These are phyloP conservation scores for Penicillium corylophilum DNA, from an alignment of 2,329 filamentous ascomycete genomes.

Conservation along the genomic window DNA sequence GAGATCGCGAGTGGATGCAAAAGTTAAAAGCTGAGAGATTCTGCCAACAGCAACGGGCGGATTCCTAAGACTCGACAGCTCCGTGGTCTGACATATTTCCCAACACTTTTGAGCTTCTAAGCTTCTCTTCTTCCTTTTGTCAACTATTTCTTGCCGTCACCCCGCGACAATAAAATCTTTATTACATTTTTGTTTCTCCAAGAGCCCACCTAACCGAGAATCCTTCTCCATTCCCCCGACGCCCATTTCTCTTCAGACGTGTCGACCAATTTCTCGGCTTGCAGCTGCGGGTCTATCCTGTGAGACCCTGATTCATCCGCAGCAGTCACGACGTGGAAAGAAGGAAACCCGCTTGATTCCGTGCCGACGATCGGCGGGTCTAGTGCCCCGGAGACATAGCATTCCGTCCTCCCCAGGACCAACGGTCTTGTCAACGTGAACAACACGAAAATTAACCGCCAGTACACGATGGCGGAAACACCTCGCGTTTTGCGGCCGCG, in stretches of 20 bases:
- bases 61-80: constrained; percentile 3
- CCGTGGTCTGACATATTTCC: constrained; percentile 7
- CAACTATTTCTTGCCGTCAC: neutral
- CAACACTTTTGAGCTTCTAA: constrained; percentile 10
- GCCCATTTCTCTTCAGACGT: constrained; percentile 4
- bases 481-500: constrained; percentile 66
- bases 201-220: neutral
- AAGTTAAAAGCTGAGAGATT: neutral
- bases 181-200: neutral
- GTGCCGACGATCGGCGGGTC: constrained; percentile 9
- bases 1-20: neutral
- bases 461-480: constrained; percentile 33
- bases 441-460: constrained; percentile 2
- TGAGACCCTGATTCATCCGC: neutral
- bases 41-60: neutral
- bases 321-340: neutral
- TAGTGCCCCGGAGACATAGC: neutral
- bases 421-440: neutral
- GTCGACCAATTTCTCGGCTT: constrained; percentile 5
- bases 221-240: constrained; percentile 2
- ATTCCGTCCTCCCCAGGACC: neutral
- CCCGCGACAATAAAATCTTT: neutral
- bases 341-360: neutral
- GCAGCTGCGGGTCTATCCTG: neutral
- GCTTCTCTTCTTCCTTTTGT: neutral